Percentiles rank a stretch among this genome's conserved stretches.
Evolutionary conservation across 1,284 basidiomycete species (phyloP).

Genomic region (Marasmius sp.): DNA sequence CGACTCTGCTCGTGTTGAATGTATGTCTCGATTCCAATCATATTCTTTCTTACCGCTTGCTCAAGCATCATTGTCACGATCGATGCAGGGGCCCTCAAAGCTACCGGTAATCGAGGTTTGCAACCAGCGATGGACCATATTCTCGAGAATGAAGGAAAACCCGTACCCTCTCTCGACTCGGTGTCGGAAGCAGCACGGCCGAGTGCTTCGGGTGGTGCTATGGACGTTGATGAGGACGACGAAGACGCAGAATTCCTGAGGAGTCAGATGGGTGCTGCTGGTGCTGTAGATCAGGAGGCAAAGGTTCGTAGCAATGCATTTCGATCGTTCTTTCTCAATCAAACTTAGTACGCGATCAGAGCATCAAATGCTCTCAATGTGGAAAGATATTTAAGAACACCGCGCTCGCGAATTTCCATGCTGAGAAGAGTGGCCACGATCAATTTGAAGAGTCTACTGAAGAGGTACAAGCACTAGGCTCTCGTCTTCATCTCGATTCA

Average conservation of each 20-base stretch:
- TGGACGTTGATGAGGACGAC: conserved; percentile 63
- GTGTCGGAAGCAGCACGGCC: conserved; percentile 29
- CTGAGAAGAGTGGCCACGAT: conserved; percentile 93
- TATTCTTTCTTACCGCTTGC: not conserved
- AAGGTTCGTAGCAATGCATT: conserved; percentile 43
- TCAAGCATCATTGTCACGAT: conserved; percentile 1
- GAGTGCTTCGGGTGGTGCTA: conserved; percentile 33
- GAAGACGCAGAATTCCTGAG: conserved; percentile 69
- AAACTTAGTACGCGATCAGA: conserved; percentile 2
- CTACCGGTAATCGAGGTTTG: conserved; percentile 75
- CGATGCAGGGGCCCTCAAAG: conserved; percentile 77
- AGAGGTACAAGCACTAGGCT: conserved; percentile 57
- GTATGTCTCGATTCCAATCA: conserved; percentile 44
- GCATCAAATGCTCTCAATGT: conserved; percentile 80
- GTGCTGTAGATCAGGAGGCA: conserved; percentile 52
- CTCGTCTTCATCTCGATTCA: not conserved
- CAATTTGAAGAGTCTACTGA: conserved; percentile 95
- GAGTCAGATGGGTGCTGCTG: conserved; percentile 41
- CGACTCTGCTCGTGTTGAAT: conserved; percentile 78
- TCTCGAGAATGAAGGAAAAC: conserved; percentile 73
- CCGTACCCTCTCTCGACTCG: conserved; percentile 62
- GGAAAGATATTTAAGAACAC: conserved; percentile 87
- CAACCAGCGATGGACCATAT: conserved; percentile 91
- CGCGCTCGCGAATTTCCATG: conserved; percentile 90
- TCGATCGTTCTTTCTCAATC: conserved; percentile 1